Base-by-base conservation (phyloP, 495 filamentous ascomycete species). In the Terfezia boudieri region DNA sequence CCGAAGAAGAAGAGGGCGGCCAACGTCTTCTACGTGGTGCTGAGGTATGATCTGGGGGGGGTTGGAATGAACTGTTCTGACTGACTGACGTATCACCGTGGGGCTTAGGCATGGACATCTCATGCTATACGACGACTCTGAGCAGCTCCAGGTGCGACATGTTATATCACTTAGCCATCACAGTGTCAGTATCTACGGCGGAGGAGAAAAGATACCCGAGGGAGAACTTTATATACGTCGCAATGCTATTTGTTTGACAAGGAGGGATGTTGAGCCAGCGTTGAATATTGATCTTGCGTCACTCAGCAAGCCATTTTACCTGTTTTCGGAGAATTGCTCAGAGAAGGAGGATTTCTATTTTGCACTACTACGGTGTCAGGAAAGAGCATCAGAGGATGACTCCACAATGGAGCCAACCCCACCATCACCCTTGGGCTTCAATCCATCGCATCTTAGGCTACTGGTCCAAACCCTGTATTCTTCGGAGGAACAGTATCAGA, bases 311-410 rank as follows among this genome's bases (percentile, higher is more conserved):
- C 89, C 92, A 0, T 96, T 94, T 67, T 96, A 77, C 64, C 69
- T 98, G 1, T 98, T 95, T 67, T 93, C 86, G 0, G 85, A 94
- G 52, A 92, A 92, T 58, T 81, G 83, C 61, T 93, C 86, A 0
- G 84, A 89, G 20, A 96, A 98, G 68, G 90, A 98, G 65, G 90
- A 98, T 59, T 96, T 98, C 70, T 98, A 98, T 66, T 84, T 92
- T 66, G 83, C 88, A 17, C 73, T 98, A 59, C 73, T 98, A 14
- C 76, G 82, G 56, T 90, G 87, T 57, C 85, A 93, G 62, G 79
- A 85, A 51, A 79, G 77, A 60, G 71, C 73, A 20, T 70, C 75
- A 53, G 68, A 76, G 46, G 62, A 65, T 52, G 57, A 59, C 37
- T 69, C 73, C 8, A 67, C 71, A 17, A 71, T 77, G 51, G 71